Evolutionary conservation across 2,329 filamentous ascomycete species (phyloP).

Genomic region (Botrytis byssoidea): DNA sequence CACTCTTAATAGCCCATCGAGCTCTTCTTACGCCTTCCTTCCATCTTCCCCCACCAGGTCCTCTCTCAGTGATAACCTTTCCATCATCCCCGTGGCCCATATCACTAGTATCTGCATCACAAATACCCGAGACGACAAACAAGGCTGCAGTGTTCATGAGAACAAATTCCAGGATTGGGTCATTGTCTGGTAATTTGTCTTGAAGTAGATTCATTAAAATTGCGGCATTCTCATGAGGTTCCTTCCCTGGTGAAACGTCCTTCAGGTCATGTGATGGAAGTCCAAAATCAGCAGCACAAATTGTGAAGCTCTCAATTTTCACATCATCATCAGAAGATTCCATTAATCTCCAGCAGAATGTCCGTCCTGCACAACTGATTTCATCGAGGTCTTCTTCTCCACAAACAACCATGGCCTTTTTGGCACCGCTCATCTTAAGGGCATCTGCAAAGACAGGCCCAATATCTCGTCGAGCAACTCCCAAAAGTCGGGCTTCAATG

Average conservation of each 20-base stretch:
- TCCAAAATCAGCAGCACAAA: constrained; percentile 86
- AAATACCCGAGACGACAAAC: constrained; percentile 81
- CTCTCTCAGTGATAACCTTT: constrained; percentile 74
- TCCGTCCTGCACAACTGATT: constrained; percentile 84
- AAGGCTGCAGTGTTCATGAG: constrained; percentile 90
- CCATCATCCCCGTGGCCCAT: constrained; percentile 82
- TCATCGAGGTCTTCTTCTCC: constrained; percentile 95
- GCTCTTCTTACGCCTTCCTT: constrained; percentile 90
- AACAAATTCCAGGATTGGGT: constrained; percentile 90
- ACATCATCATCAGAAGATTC: constrained; percentile 44
- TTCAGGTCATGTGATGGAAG: constrained; percentile 69
- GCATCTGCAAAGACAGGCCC: constrained; percentile 88
- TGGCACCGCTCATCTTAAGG: constrained; percentile 69
- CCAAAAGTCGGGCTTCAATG: constrained; percentile 89
- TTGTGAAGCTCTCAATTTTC: constrained; percentile 70
- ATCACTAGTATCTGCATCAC: constrained; percentile 75
- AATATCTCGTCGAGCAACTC: constrained; percentile 83
- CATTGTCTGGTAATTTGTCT: constrained; percentile 68
- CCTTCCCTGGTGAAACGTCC: constrained; percentile 80
- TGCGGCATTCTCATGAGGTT: constrained; percentile 80
- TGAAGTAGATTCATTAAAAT: constrained; percentile 77
- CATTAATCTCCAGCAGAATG: constrained; percentile 81
- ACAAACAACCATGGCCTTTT: constrained; percentile 87
- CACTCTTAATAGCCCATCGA: constrained; percentile 82
- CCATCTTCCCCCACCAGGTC: constrained; percentile 85